Base-by-base conservation (phyloP, 495 filamentous ascomycete species). In the Cercophora sp. region DNA sequence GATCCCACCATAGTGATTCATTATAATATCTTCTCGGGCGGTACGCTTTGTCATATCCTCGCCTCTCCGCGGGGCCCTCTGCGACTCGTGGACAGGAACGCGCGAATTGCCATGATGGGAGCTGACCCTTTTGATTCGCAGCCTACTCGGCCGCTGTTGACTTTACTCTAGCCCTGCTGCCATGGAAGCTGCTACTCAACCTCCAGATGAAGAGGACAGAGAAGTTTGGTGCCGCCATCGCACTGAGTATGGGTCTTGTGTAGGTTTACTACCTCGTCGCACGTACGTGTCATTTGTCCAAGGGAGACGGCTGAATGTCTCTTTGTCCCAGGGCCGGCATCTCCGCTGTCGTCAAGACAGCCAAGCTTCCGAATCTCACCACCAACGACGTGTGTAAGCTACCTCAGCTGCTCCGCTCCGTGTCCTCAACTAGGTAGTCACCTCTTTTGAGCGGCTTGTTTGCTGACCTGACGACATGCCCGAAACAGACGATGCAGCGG, bases 101-200 rank as follows among this genome's bases (percentile, higher is more conserved):
- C n/a, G n/a, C n/a, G n/a, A n/a, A n/a, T n/a, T n/a, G n/a, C n/a
- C n/a, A 37, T 18, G 44, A 48, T 55, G 13, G 34, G 51, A 16
- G 32, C 20, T 4, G 19, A 24, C 42, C 13, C 39, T 20, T 19
- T 20, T 42, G 16, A 24, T 13, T 19, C 18, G 48, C 29, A 57
- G 58, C 49, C 2, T 72, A 68, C 44, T 72, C 66, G 23, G 70
- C n/a, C n/a, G n/a, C n/a, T n/a, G n/a, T n/a, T n/a, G n/a, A n/a
- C n/a, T n/a, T n/a, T n/a, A n/a, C n/a, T n/a, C n/a, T n/a, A n/a
- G n/a, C n/a, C n/a, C n/a, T n/a, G n/a, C n/a, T n/a, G n/a, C n/a
- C n/a, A n/a, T n/a, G n/a, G n/a, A n/a, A n/a, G n/a, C 54, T 0
- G 44, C 58, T 0, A 65, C 65, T 64, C 67, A 53, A 41, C 5